A percentile compares a stretch with the other conserved stretches of the same genome.
These are phyloP conservation scores for Pugionium cornutum DNA, from an alignment of 345 rosid genomes.

Conservation along the genomic window DNA sequence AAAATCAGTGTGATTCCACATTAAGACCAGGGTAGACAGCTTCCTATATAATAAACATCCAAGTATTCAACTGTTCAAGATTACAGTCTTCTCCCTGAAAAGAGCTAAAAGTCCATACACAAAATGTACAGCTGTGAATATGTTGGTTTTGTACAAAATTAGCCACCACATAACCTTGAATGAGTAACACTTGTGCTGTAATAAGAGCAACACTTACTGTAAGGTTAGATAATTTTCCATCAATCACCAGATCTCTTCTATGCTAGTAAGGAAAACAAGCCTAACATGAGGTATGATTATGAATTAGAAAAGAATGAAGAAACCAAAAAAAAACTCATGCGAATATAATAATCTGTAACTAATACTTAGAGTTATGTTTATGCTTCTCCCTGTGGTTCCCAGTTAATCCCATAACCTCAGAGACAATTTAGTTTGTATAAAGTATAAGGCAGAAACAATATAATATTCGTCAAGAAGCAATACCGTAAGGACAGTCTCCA, in stretches of 20 bases:
- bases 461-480: conserved; percentile 19
- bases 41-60: not conserved
- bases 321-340: not conserved
- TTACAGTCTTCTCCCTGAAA: conserved; percentile 10
- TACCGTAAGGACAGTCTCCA: conserved; percentile 99
- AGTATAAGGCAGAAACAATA: conserved; percentile 18
- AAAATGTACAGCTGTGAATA: not conserved
- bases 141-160: no score
- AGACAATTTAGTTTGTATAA: not conserved
- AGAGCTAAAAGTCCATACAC: conserved; percentile 5
- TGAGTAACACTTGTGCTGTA: not conserved
- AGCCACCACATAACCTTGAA: not conserved
- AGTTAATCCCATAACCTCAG: not conserved
- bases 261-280: not conserved
- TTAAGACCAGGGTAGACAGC: not conserved
- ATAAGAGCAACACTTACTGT: no score
- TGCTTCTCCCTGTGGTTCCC: not conserved
- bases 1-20: not conserved
- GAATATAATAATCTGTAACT: not conserved
- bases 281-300: not conserved
- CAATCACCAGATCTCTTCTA: not conserved
- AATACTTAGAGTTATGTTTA: not conserved
- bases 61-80: conserved; percentile 1
- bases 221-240: no score
- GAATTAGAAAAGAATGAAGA: conserved; percentile 1